Evolutionary conservation across 768 basidiomycete species (phyloP).

Genomic region (Termitomyces sp.): DNA sequence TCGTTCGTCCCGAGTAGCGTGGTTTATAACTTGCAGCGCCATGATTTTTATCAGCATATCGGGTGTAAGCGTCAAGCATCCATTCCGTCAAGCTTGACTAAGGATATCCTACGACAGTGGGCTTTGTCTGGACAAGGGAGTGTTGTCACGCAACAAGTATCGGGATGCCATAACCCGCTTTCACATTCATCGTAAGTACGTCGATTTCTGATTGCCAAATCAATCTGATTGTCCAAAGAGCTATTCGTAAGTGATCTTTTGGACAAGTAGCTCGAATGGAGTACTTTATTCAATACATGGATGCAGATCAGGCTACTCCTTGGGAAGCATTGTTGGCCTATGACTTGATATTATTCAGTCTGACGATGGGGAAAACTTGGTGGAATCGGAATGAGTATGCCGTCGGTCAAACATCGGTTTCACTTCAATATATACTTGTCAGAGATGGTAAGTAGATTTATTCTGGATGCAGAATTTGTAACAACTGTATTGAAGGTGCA

Average conservation of each 20-base stretch:
- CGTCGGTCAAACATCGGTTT: neutral
- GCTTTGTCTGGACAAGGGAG: neutral
- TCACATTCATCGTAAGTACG: neutral
- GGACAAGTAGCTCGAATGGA: neutral
- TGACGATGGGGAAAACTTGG: slow-evolving; percentile 8
- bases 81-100: neutral
- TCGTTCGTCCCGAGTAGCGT: slow-evolving; percentile 1
- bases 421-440: neutral
- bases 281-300: neutral
- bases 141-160: neutral
- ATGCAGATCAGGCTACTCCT: slow-evolving; percentile 1
- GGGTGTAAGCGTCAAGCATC: neutral
- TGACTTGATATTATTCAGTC: slow-evolving; percentile 3
- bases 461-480: neutral
- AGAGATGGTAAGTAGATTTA: slow-evolving; percentile 1
- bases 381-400: neutral
- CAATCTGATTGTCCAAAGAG: neutral
- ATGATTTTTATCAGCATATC: neutral
- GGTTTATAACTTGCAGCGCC: neutral
- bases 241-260: neutral
- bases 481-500: neutral
- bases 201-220: neutral
- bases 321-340: slow-evolving; percentile 8
- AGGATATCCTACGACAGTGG: neutral
- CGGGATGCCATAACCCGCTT: neutral